Percentiles rank a stretch among this genome's conserved stretches.
Evolutionary conservation across 139 green algal genomes (phyloP).

Genomic region (Chlorella vulgaris): DNA sequence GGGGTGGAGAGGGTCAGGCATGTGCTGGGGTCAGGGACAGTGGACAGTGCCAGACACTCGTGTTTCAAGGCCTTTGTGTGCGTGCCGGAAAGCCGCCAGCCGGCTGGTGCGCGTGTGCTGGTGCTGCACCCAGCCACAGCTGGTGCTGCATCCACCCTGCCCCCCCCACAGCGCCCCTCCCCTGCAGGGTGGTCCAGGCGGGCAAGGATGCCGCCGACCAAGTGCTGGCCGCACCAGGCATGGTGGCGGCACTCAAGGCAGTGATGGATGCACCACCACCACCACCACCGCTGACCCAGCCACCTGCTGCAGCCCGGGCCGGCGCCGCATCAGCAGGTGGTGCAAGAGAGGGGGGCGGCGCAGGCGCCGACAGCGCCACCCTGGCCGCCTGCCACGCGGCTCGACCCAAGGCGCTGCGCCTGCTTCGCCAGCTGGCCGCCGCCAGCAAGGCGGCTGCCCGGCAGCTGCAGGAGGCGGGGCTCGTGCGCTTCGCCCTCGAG

Average conservation of each 20-base stretch:
- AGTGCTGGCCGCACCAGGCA: constrained; percentile 44
- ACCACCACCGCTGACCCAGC: neutral
- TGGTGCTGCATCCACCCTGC: too few relatives aligned
- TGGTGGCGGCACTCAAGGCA: constrained; percentile 39
- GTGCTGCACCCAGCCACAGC: too few relatives aligned
- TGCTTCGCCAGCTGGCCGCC: constrained; percentile 59
- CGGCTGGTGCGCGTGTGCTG: constrained; percentile 10
- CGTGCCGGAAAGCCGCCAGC: neutral
- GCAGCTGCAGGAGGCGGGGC: constrained; percentile 40
- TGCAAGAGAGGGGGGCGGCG: neutral
- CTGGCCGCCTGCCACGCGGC: constrained; percentile 14
- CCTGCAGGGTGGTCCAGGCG: too few relatives aligned
- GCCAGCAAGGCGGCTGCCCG: constrained; percentile 46
- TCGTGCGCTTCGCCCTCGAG: constrained; percentile 26
- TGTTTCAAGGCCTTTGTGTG: too few relatives aligned
- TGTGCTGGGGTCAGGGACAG: neutral
- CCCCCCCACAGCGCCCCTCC: too few relatives aligned
- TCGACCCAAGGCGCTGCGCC: constrained; percentile 38
- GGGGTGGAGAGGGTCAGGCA: neutral
- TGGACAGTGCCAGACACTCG: neutral
- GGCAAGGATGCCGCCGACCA: constrained; percentile 46
- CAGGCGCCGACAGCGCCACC: neutral
- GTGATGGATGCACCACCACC: constrained; percentile 33
- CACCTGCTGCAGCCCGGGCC: neutral
- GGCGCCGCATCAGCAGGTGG: neutral